Base-by-base conservation (phyloP, 2,329 filamentous ascomycete genomes). In the Colletotrichum karsti region DNA sequence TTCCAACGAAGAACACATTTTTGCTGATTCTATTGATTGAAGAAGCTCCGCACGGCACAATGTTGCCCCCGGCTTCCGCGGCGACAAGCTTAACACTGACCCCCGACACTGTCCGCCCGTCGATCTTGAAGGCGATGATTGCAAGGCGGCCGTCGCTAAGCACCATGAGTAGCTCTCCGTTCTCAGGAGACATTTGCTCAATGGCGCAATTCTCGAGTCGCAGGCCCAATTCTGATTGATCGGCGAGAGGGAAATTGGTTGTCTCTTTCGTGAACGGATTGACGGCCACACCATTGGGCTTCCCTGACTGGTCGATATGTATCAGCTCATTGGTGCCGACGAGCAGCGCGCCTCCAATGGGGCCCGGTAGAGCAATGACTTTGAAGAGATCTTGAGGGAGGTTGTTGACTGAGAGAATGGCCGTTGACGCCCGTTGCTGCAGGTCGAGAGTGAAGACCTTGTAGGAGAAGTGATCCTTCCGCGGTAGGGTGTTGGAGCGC, bases 381-480 rank as follows among this genome's bases (percentile, higher is more conserved):
- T 90, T 89, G 77, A 91, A 93, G 9, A 98, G 85, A 78, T 98
- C 95, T 76, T 94, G 94, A 1, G 96, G 97, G 44, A 99, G 87
- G 42, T 91, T 91, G 22, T 89, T 86, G 53, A 98, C 93, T 0
- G 95, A 96, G 7, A 98, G 86, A 71, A 99, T 93, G 2, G 94
- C 94, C 2, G 96, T 99, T 4, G 95, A 98, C 3, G 95, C 95
- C 73, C 91, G 92, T 78, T 98, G 95, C 74, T 97, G 93, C 53
- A 99, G 85, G 76, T 99, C 96, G 57, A 99, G 85, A 0, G 96
- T 98, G 76, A 98, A 97, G 69, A 99, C 95, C 76, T 94, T 94
- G 81, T 98, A 99, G 18, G 91, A 92, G 53, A 97, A 84, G 73
- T 93, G 89, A 77, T 99, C 96, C 75, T 92, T 96, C 71, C 94